These are phyloP conservation scores for Thermochaetoides dissita DNA, from an alignment of 2,329 filamentous ascomycete genomes.

Conservation along the genomic window DNA sequence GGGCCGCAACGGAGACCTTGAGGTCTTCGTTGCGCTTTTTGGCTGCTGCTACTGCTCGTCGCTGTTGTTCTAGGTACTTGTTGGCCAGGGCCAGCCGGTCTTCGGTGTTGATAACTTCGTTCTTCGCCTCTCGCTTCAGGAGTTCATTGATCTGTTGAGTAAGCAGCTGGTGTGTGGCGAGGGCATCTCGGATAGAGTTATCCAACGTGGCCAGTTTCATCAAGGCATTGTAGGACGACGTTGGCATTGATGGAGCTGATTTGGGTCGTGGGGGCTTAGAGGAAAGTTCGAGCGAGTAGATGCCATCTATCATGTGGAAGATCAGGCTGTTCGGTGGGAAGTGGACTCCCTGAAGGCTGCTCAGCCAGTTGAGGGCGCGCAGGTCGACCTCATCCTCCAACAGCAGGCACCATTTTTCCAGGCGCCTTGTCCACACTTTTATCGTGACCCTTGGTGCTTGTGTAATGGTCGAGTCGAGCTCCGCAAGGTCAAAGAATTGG, in stretches of 20 bases:
- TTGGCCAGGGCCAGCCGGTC: conserved; percentile 34
- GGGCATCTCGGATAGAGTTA: conserved; percentile 78
- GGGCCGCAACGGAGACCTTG: conserved; percentile 46
- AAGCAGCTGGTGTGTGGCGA: conserved; percentile 60
- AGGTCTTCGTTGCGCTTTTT: conserved; percentile 54
- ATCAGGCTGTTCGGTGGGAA: conserved; percentile 72
- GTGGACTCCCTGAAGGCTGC: conserved; percentile 53
- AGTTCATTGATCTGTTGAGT: conserved; percentile 62
- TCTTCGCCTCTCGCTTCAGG: conserved; percentile 27
- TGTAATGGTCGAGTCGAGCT: conserved; percentile 48
- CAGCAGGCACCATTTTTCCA: conserved; percentile 44
- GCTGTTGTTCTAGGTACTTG: conserved; percentile 47
- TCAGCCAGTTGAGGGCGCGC: conserved; percentile 63
- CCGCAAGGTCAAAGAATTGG: conserved; percentile 62
- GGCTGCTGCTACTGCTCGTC: conserved; percentile 49
- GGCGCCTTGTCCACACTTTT: conserved; percentile 58
- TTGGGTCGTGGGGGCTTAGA: conserved; percentile 35
- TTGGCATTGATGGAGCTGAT: conserved; percentile 37
- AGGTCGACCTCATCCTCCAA: conserved; percentile 62
- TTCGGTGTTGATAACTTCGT: conserved; percentile 33
- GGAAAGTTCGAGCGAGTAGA: conserved; percentile 67
- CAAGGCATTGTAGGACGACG: conserved; percentile 73
- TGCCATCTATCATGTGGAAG: conserved; percentile 72
- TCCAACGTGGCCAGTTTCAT: conserved; percentile 83
- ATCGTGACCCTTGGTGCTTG: conserved; percentile 52